These are phyloP conservation scores for Rhytidhysteron rufulum DNA, from an alignment of 2,329 filamentous ascomycete genomes.

Conservation along the genomic window DNA sequence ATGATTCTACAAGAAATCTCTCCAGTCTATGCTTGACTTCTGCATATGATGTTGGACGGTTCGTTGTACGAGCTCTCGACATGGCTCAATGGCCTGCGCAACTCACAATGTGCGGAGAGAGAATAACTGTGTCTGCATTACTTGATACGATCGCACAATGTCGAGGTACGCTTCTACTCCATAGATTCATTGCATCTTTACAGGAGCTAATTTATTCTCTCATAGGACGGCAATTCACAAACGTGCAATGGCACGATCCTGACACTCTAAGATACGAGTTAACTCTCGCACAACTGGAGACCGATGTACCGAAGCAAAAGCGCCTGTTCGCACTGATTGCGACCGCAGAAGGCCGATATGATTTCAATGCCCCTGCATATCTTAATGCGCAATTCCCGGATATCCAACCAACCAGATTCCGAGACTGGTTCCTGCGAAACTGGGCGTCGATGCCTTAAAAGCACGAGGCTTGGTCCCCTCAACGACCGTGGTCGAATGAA, in stretches of 20 bases:
- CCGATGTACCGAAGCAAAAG: constrained; percentile 32
- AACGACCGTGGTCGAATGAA: too few species aligned
- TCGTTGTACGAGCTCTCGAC: constrained; percentile 66
- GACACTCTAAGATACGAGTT: constrained; percentile 50
- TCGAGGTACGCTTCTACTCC: constrained; percentile 17
- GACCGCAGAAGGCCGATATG: constrained; percentile 65
- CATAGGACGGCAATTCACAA: constrained; percentile 26
- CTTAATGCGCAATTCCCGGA: constrained; percentile 50
- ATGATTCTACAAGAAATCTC: constrained; percentile 45
- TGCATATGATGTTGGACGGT: constrained; percentile 65
- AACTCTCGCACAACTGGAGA: constrained; percentile 32
- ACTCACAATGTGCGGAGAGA: constrained; percentile 66
- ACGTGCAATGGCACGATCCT: constrained; percentile 43
- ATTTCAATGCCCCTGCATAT: constrained; percentile 55
- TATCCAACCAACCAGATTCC: constrained; percentile 32
- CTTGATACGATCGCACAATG: constrained; percentile 47
- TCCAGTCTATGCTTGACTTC: constrained; percentile 61
- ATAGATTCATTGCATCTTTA: neutral
- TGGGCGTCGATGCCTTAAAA: constrained; percentile 31
- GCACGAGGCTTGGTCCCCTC: too few species aligned
- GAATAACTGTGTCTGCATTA: constrained; percentile 58
- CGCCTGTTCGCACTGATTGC: constrained; percentile 60
- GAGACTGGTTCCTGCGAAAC: constrained; percentile 33
- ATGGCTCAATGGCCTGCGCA: constrained; percentile 64
- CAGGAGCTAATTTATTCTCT: constrained; percentile 8